phyloP scores from a whole-genome alignment of 495 filamentous ascomycete genomes.

The Aspergillus panamensis region DNA sequence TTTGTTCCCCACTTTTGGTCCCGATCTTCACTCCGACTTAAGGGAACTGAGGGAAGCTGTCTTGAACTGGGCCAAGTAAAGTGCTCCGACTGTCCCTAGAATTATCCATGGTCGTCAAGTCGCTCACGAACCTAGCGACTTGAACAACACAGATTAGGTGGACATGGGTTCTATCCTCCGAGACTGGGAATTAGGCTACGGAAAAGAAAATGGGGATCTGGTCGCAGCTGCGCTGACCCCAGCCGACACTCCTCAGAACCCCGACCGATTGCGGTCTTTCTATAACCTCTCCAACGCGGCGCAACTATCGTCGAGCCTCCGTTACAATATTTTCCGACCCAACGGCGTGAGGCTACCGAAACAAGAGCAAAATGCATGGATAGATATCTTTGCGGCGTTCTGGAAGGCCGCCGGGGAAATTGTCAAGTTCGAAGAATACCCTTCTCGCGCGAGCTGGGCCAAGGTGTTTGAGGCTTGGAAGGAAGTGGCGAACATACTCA shows the following conservation, averaged over 20 bases:
- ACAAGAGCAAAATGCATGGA: slow-evolving; percentile 69
- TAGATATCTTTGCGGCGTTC: slow-evolving; percentile 75
- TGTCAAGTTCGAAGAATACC: slow-evolving; percentile 48
- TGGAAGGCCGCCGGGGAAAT: slow-evolving; percentile 77
- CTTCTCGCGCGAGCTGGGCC: slow-evolving; percentile 57
- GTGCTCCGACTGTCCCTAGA: background rate
- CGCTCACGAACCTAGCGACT: background rate
- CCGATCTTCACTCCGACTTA: background rate
- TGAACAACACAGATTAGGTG: background rate
- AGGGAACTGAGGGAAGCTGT: background rate
- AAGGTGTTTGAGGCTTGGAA: slow-evolving; percentile 84
- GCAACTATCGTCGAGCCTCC: slow-evolving; percentile 59
- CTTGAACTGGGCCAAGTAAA: background rate
- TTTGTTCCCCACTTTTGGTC: slow-evolving; percentile 16
- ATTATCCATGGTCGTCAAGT: background rate
- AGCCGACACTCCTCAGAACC: slow-evolving; percentile 51
- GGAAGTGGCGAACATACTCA: slow-evolving; percentile 63
- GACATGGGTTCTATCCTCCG: slow-evolving; percentile 60
- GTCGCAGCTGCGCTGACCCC: slow-evolving; percentile 71
- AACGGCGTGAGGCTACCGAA: slow-evolving; percentile 51
- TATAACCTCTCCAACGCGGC: slow-evolving; percentile 56
- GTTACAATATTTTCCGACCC: slow-evolving; percentile 57
- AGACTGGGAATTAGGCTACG: slow-evolving; percentile 60
- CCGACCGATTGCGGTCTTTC: slow-evolving; percentile 57
- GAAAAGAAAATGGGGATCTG: slow-evolving; percentile 53